Evolutionary conservation across 2,329 filamentous ascomycete genomes (phyloP).

Genomic region (Colletotrichum musae): DNA sequence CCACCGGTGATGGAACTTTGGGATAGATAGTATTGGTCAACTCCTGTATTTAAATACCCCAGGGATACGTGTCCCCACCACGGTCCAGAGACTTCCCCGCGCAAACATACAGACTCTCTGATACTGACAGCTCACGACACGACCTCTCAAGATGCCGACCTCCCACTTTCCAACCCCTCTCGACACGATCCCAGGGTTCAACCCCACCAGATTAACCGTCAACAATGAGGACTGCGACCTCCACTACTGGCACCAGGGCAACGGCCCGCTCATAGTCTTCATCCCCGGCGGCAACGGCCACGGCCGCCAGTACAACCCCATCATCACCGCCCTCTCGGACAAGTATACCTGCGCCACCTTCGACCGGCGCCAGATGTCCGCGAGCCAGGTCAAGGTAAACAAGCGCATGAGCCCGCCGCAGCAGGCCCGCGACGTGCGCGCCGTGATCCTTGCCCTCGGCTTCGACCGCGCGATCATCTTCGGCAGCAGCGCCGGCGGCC

Average conservation of each 20-base stretch:
- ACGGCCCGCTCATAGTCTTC: constrained; percentile 50
- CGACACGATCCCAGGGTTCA: constrained; percentile 40
- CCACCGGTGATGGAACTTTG: no score
- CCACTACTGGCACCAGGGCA: constrained; percentile 51
- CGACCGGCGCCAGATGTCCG: constrained; percentile 52
- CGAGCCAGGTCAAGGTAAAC: constrained; percentile 45
- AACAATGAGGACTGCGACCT: constrained; percentile 50
- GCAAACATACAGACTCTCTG: no score
- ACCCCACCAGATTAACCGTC: constrained; percentile 43
- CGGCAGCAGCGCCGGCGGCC: constrained; percentile 49
- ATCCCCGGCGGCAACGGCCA: constrained; percentile 53
- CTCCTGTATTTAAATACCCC: no score
- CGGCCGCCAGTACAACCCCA: constrained; percentile 49
- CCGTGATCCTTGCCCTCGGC: constrained; percentile 48
- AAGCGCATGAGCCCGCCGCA: constrained; percentile 47
- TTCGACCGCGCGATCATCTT: constrained; percentile 48
- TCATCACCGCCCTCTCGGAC: constrained; percentile 47
- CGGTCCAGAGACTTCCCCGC: no score
- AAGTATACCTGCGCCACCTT: constrained; percentile 50
- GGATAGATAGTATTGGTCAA: no score
- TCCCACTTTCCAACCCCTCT: neutral
- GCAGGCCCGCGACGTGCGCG: constrained; percentile 50
- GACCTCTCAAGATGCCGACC: no score
- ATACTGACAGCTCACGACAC: no score
- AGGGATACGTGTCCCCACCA: no score